Evolutionary conservation across 176 grass and related monocot species (phyloP).

Genomic region (Luzula sylvatica): DNA sequence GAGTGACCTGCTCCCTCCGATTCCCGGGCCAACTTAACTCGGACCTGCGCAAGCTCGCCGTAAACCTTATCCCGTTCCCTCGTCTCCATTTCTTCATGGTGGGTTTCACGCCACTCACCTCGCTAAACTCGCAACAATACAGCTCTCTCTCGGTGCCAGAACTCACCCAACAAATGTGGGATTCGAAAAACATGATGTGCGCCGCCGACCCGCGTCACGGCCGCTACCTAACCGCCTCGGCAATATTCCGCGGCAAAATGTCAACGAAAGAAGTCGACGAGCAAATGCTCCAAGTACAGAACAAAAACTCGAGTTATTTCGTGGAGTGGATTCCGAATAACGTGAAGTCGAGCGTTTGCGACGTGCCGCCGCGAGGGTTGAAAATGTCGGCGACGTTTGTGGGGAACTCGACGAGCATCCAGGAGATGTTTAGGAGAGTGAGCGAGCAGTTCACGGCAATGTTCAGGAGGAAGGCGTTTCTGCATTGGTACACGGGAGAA

Average conservation of each 20-base stretch:
- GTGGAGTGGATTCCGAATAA: conserved; percentile 93
- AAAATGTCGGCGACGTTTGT: conserved; percentile 68
- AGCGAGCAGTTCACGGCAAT: conserved; percentile 82
- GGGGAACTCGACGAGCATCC: conserved; percentile 81
- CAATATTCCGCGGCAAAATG: conserved; percentile 94
- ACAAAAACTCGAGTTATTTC: conserved; percentile 90
- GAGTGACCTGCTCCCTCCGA: conserved; percentile 71
- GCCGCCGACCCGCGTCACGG: conserved; percentile 77
- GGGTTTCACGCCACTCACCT: conserved; percentile 63
- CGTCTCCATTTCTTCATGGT: conserved; percentile 99
- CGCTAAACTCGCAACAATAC: conserved; percentile 65
- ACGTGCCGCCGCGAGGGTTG: conserved; percentile 61
- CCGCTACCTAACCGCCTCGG: conserved; percentile 72
- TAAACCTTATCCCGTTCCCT: conserved; percentile 81
- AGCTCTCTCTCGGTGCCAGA: conserved; percentile 73
- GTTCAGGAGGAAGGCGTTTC: conserved; percentile 87
- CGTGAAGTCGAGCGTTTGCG: conserved; percentile 69
- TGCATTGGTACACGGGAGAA: conserved; percentile 87
- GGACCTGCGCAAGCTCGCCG: conserved; percentile 74
- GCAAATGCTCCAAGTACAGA: conserved; percentile 86
- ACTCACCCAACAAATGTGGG: conserved; percentile 94
- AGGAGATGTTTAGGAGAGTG: conserved; percentile 80
- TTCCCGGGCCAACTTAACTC: conserved; percentile 93
- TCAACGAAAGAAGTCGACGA: conserved; percentile 95
- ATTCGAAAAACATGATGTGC: conserved; percentile 95